Evolutionary conservation across 495 filamentous ascomycete genomes (phyloP), one percentile per base, ranked within the genome.

Genomic region (Aspergillus sclerotioniger): DNA sequence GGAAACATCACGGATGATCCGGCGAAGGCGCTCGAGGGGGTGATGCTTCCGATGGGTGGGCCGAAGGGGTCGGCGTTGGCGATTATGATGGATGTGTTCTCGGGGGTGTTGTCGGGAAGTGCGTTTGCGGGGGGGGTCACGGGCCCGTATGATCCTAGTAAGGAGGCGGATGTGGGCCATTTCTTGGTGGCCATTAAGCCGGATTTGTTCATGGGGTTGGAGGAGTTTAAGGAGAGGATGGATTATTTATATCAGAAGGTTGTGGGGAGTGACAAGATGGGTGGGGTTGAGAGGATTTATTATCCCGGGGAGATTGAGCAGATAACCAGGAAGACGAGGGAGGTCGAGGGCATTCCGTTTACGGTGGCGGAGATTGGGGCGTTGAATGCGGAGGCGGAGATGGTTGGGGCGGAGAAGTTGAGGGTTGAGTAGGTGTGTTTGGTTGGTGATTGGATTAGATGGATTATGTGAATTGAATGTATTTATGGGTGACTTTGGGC

Each of bases 81-180:
- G 0, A 80, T 92, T 37, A 91, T 92, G 88, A 91, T 91, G 89
- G 89, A 92, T 72, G 86, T 92, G 3, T 91, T 92, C 58, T 90
- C 87, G 6, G 89, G 89, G 0, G 88, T 90, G 5, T 67, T 92
- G 9, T 85, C 83, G 2, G 89, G 86, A 32, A 74, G 81, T 35
- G 87, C 86, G 0, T 89, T 90, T 72, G 89, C 87, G 0, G 89
- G 89, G 0, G 74, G 85, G 59, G 89, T 92, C 10, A 85, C 82
- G 0, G 81, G 80, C 31, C 89, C 89, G 0, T 91, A 91, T 73
- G 88, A 92, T 68, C 78, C 84, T 35, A 81, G 77, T 3, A 81
- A 76, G 64, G 79, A 81, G 13, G 86, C 86, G 0, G 85, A 90
- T 68, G 89, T 91, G 8, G 89, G 89, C 0, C 89, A 92, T 66